Base-by-base conservation (phyloP, 495 filamentous ascomycete genomes). In the Amphirosellinia nigrospora region DNA sequence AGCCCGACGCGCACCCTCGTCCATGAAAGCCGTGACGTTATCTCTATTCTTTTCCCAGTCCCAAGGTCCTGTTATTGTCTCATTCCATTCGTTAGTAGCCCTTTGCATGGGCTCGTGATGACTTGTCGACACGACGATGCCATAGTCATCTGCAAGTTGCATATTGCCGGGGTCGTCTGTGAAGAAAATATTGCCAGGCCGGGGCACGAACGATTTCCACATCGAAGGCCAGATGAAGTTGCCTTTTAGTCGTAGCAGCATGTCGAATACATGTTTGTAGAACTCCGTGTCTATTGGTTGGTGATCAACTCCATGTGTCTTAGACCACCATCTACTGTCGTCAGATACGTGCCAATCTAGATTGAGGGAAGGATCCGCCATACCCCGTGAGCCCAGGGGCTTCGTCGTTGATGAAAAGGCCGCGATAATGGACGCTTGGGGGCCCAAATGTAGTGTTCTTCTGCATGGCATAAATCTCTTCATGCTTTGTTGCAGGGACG, bases 331-430 rank as follows among this genome's bases (percentile, higher is more conserved):
- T 26, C 65, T 68, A 38, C 2, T 1, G 34, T n/a, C 7, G 61
- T 86, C 83, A 73, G 83, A 91, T 4, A 83, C 81, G 15, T 83
- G 78, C 0, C 85, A 84, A 59, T 85, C 87, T 62, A 72, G 69
- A 50, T 69, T 74, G 1, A 66, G 30, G 65, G 75, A 67, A 70
- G 72, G 32, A 72, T 76, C 6, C 73, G 74, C 53, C 84, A 78
- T 60, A 92, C 64, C 86, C 86, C 0, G 89, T 89, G 55, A 91
- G 73, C 1, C 83, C 85, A 0, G 89, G 90, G 10, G 86, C 83
- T 69, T 92, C 89, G 70, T 91, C 89, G 74, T 92, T 91, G 72
- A 92, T 81, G 76, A 92, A 92, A 69, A 92, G 86, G n/a, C 88
- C 89, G 8, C 89, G 84, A 73, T 87, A 92, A 73, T 89, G 89